Conservation (phyloP, 805 yeast species). For the Ogataea nitratoaversa region DNA sequence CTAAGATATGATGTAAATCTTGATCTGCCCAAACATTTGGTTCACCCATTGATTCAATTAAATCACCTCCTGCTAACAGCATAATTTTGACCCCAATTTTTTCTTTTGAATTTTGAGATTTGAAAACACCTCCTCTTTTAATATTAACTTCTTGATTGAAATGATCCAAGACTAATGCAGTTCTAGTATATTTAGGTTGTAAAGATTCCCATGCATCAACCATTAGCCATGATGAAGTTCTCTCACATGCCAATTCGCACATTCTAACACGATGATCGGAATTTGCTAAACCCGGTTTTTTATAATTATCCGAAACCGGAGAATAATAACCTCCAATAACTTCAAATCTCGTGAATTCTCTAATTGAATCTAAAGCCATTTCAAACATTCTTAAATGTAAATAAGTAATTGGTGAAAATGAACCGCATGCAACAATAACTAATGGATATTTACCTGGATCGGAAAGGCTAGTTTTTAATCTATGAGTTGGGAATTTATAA, state of each 20-base stretch:
- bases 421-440: conserved; percentile 96
- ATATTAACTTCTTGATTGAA: conserved; percentile 93
- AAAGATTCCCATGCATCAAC: conserved; percentile 99
- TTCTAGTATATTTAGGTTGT: conserved; percentile 86
- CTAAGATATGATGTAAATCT: conserved; percentile 91
- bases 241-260: conserved; percentile 97
- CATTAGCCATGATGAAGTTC: conserved; percentile 97
- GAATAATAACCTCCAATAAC: conserved; percentile 95
- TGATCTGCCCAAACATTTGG: conserved; percentile 98
- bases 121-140: conserved; percentile 77
- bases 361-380: conserved; percentile 92
- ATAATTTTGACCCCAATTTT: conserved; percentile 78
- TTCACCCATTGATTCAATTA: conserved; percentile 99
- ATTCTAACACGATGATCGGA: conserved; percentile 88
- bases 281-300: conserved; percentile 88
- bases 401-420: conserved; percentile 93
- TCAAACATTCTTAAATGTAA: conserved; percentile 96
- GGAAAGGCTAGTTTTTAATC: conserved; percentile 63
- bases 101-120: conserved; percentile 51
- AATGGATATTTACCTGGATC: conserved; percentile 82
- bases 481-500: conserved; percentile 83
- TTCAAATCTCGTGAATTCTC: conserved; percentile 90
- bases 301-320: conserved; percentile 90
- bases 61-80: conserved; percentile 96
- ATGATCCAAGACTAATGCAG: conserved; percentile 93